A percentile compares a stretch with the other conserved stretches of the same genome.
Evolutionary conservation across 2,329 filamentous ascomycete species (phyloP).

Genomic region (Colletotrichum orbiculare): DNA sequence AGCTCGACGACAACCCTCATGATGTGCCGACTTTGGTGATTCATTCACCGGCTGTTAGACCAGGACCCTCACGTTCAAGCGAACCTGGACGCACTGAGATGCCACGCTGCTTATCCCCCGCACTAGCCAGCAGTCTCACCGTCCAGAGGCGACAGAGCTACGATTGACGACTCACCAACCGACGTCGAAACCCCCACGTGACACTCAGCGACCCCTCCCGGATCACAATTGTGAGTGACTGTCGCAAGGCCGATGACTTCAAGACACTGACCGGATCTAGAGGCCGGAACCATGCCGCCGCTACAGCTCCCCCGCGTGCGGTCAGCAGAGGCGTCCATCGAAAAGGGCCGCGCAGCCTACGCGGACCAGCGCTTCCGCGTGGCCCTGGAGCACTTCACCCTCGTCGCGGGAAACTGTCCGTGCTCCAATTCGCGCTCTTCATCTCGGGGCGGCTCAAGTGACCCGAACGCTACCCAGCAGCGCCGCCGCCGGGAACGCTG

Average conservation of each 20-base stretch:
- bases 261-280: too few relatives aligned
- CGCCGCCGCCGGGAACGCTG: constrained; percentile 50
- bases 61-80: too few relatives aligned
- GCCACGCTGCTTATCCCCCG: too few relatives aligned
- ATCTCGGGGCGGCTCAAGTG: not conserved
- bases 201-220: too few relatives aligned
- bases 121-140: not conserved
- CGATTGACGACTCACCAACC: too few relatives aligned
- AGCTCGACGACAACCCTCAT: too few relatives aligned
- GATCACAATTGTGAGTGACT: too few relatives aligned
- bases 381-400: constrained; percentile 51
- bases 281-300: constrained; percentile 7
- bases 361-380: constrained; percentile 46
- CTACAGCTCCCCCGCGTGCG: constrained; percentile 25
- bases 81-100: too few relatives aligned
- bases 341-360: constrained; percentile 48
- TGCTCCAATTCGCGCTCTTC: constrained; percentile 18
- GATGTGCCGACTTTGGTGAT: too few relatives aligned
- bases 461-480: constrained; percentile 34
- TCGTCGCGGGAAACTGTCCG: constrained; percentile 33
- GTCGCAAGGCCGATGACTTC: too few relatives aligned
- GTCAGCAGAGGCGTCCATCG: constrained; percentile 44
- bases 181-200: too few relatives aligned
- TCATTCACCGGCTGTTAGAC: too few relatives aligned
- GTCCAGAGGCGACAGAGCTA: not conserved